Evolutionary conservation across 371 early-diverging fungal species (phyloP).

Genomic region (Umbelopsis sp.): DNA sequence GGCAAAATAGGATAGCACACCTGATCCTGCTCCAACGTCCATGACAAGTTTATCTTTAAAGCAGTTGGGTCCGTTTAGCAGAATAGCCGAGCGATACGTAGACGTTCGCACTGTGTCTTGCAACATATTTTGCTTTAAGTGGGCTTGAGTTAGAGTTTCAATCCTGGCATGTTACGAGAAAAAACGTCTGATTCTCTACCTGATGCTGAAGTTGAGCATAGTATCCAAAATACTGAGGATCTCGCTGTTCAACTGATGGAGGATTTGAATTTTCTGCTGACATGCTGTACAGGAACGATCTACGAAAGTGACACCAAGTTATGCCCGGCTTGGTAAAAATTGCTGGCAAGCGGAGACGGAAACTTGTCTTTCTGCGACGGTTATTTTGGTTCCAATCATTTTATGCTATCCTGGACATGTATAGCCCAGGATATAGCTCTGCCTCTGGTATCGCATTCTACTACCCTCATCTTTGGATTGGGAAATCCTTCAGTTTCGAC

Average conservation of each 20-base stretch:
- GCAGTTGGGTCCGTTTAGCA: conserved; percentile 70
- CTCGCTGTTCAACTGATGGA: conserved; percentile 68
- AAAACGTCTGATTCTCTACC: conserved; percentile 48
- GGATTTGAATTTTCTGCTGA: background rate
- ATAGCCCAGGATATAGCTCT: too few relatives aligned
- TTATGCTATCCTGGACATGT: background rate
- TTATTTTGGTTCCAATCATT: background rate
- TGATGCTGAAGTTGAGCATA: conserved; percentile 97
- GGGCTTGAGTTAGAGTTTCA: background rate
- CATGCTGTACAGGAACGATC: background rate
- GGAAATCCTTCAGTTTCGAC: too few relatives aligned
- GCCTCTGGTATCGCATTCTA: too few relatives aligned
- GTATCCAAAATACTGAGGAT: conserved; percentile 90
- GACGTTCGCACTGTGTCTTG: conserved; percentile 93
- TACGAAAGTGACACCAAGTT: background rate
- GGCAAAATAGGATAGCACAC: conserved; percentile 94
- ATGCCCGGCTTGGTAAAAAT: background rate
- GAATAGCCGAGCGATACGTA: conserved; percentile 92
- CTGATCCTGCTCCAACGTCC: conserved; percentile 96
- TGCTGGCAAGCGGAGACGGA: conserved; percentile 1
- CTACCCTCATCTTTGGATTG: too few relatives aligned
- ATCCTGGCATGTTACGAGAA: background rate
- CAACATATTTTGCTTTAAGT: conserved; percentile 93
- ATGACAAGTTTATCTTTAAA: conserved; percentile 84
- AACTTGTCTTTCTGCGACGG: background rate